Percentiles rank a stretch among this genome's conserved stretches.
Conservation (phyloP, 2,329 filamentous ascomycete genomes). For the Ascochyta rabiei region DNA sequence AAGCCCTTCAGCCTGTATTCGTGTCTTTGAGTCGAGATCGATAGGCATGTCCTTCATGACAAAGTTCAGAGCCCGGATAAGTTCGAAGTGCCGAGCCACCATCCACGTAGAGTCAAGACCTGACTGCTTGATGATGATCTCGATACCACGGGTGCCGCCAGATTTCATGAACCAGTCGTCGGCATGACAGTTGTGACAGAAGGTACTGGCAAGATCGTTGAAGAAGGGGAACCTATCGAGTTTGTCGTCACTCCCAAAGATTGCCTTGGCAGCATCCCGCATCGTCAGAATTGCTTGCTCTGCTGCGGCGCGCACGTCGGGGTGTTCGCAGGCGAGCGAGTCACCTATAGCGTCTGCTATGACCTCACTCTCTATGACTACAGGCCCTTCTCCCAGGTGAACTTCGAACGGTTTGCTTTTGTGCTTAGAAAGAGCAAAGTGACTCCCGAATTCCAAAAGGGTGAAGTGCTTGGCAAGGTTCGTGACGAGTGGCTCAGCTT, state of each 20-base stretch:
- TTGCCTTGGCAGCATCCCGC: constrained; percentile 74
- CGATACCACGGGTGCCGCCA: constrained; percentile 88
- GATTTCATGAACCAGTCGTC: constrained; percentile 99
- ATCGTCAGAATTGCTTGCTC: constrained; percentile 79
- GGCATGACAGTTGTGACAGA: constrained; percentile 94
- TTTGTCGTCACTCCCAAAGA: constrained; percentile 76
- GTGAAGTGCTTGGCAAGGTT: constrained; percentile 90
- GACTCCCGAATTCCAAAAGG: constrained; percentile 83
- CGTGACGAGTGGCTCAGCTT: constrained; percentile 75
- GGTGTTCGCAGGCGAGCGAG: constrained; percentile 83
- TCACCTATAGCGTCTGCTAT: constrained; percentile 90
- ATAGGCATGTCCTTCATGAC: constrained; percentile 98
- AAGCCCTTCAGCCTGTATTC: constrained; percentile 80
- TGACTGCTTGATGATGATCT: constrained; percentile 82
- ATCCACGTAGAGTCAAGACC: constrained; percentile 87
- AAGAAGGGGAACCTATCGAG: constrained; percentile 85
- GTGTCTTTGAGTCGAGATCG: constrained; percentile 88
- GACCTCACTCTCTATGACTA: constrained; percentile 84
- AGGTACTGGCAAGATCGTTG: constrained; percentile 77
- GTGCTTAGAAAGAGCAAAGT: constrained; percentile 81
- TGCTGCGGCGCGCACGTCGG: constrained; percentile 79
- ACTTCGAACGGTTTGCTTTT: constrained; percentile 81
- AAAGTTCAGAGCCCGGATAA: constrained; percentile 89
- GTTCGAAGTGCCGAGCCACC: constrained; percentile 79
- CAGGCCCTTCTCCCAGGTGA: constrained; percentile 80